Evolutionary conservation across 768 basidiomycete genomes (phyloP), one percentile per base, ranked within the genome.

Genomic region (Amanita brunnescens): DNA sequence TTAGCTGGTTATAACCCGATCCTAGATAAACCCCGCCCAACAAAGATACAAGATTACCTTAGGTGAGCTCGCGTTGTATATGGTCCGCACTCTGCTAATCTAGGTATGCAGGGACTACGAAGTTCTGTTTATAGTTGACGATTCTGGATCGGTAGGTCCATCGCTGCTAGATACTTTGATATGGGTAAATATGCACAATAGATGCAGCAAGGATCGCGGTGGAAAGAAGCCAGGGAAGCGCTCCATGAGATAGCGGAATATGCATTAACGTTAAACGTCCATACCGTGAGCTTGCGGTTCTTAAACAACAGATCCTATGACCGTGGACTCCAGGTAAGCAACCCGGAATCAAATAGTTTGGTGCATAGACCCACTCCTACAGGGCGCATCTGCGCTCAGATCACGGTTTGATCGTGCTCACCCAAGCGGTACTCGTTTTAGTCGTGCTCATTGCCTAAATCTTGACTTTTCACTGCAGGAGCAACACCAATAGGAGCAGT

Each of bases 211-310:
- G 54, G 55, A 12, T 29, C 16, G 2, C 32, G 59, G 20, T 68
- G 67, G 67, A 9, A 40, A 5, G 61, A 66, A 55, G 54, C 62
- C 6, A 47, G 61, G 3, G 55, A 59, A 23, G 64, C 67, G 1
- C 57, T 68, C 18, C 39, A 55, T 10, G 62, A 58, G n/a, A 67
- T 68, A 18, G 66, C 64, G 3, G 52, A 67, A 10, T 55, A 63
- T 34, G 66, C 67, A 18, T 54, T 64, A 21, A 41, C 52, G 1
- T 56, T 62, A 33, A 56, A 65, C 26, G 55, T 59, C 10, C 55
- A 58, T 7, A 56, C 57, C 6, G 48, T 68, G 16, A 61, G 62
- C 41, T 50, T 68, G 5, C 54, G 51, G 10, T 68, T 68, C 42
- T 54, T 68, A 24, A 64, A 68, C 38, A 14, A 21, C 24, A 13